These are phyloP conservation scores for Serendipita sp. DNA, from an alignment of 768 basidiomycete genomes.

Conservation along the genomic window DNA sequence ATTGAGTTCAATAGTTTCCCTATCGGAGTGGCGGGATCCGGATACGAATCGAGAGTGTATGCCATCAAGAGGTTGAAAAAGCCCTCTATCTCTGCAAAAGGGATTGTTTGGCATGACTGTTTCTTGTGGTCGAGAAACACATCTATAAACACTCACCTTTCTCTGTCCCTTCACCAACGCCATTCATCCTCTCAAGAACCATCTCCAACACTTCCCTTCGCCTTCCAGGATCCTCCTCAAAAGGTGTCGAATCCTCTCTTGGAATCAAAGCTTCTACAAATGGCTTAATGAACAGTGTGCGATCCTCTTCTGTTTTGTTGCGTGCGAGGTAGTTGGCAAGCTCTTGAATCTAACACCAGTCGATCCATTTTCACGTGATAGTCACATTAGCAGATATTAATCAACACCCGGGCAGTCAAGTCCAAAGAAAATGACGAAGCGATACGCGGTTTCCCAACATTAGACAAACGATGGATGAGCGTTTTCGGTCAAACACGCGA, in stretches of 20 bases:
- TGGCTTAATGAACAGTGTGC: conserved; percentile 41
- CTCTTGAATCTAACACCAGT: conserved; percentile 45
- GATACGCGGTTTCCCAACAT: too few relatives aligned
- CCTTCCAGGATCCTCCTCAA: conserved; percentile 38
- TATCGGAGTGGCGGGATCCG: conserved; percentile 39
- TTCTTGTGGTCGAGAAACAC: not conserved
- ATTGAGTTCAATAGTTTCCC: conserved; percentile 37
- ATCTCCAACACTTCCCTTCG: conserved; percentile 41
- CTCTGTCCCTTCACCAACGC: conserved; percentile 61
- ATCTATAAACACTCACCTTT: conserved; percentile 35
- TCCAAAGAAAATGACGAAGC: not conserved
- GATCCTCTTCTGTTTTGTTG: conserved; percentile 51
- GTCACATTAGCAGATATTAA: not conserved
- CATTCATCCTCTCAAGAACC: conserved; percentile 45
- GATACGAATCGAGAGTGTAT: conserved; percentile 48
- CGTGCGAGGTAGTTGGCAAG: conserved; percentile 59
- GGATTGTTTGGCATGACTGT: not conserved
- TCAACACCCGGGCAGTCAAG: not conserved
- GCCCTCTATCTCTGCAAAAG: conserved; percentile 54
- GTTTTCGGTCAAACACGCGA: not conserved
- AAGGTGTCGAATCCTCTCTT: conserved; percentile 33
- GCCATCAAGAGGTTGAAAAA: conserved; percentile 75
- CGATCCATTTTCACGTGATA: not conserved
- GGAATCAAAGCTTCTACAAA: conserved; percentile 46
- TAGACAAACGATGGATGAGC: too few relatives aligned